These are phyloP conservation scores for Acanthamoeba castellanii DNA, from an alignment of 208 protist genomes.

Conservation along the genomic window DNA sequence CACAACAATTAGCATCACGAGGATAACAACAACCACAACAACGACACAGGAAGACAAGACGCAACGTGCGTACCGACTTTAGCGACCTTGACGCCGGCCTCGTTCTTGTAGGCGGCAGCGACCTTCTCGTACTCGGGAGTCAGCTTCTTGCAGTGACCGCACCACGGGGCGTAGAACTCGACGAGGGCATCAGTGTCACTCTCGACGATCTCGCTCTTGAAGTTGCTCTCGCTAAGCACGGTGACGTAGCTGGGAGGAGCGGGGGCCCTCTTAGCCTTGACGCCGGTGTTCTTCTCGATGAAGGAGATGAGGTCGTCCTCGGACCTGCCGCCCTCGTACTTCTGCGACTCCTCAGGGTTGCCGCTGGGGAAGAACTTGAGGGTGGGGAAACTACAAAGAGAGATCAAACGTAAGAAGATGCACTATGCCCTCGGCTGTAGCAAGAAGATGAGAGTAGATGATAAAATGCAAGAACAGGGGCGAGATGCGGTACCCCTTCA, in stretches of 20 bases:
- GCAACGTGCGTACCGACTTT: neutral
- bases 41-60: no score
- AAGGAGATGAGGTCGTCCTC: slow-evolving; percentile 61
- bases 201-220: neutral
- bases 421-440: no score
- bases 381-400: slow-evolving; percentile 85
- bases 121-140: slow-evolving; percentile 86
- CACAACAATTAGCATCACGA: neutral
- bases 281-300: slow-evolving; percentile 26
- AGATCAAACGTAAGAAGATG: no score
- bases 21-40: no score
- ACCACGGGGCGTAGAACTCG: slow-evolving; percentile 98
- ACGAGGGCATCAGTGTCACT: slow-evolving; percentile 95
- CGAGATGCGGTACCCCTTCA: neutral
- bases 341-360: slow-evolving; percentile 77
- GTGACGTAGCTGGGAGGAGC: slow-evolving; percentile 15
- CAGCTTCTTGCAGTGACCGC: slow-evolving; percentile 96
- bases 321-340: slow-evolving; percentile 75
- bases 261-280: slow-evolving; percentile 59
- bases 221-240: slow-evolving; percentile 7
- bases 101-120: neutral
- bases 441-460: no score
- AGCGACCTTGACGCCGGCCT: neutral
- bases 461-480: neutral
- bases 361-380: slow-evolving; percentile 83